A percentile compares a stretch with the other conserved stretches of the same genome.
phyloP scores from a whole-genome alignment of 1,139 yeast genomes.

The Suhomyces ambrosiae region DNA sequence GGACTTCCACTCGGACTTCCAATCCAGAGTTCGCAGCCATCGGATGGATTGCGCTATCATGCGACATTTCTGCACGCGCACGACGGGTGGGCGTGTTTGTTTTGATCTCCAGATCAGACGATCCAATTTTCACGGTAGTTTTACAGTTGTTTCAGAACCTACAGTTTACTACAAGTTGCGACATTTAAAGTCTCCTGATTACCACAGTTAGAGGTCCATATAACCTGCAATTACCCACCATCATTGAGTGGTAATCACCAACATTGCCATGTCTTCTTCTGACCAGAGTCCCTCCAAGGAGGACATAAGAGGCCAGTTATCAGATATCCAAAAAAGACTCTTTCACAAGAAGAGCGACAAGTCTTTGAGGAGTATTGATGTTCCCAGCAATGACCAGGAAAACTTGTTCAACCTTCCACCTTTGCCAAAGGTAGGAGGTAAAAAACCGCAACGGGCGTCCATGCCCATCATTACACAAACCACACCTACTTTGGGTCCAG shows the following conservation, averaged over 20 bases:
- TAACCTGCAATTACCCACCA: too few species aligned
- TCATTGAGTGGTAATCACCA: too few species aligned
- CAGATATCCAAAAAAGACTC: conserved; percentile 59
- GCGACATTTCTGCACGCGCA: not conserved
- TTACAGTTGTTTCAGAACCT: not conserved
- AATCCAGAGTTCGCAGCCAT: too few species aligned
- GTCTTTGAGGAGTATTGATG: conserved; percentile 9
- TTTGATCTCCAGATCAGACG: conserved; percentile 11
- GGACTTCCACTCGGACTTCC: too few species aligned
- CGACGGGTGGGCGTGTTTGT: conserved; percentile 2
- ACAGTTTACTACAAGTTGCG: too few species aligned
- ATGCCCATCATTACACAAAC: conserved; percentile 24
- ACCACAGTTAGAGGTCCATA: too few species aligned
- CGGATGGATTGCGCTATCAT: too few species aligned
- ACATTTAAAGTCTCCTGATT: too few species aligned
- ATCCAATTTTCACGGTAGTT: not conserved
- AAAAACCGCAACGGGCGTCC: conserved; percentile 13
- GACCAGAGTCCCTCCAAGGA: conserved; percentile 17
- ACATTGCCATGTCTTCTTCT: too few species aligned
- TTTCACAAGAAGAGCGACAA: conserved; percentile 30
- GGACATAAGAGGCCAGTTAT: conserved; percentile 61
- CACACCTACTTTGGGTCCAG: conserved; percentile 44
- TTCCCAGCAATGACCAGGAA: conserved; percentile 22
- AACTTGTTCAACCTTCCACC: conserved; percentile 25
- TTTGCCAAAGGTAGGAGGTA: conserved; percentile 22